Evolutionary conservation across 306 rosid species (phyloP), one percentile per base, ranked within the genome.

Genomic region (Luffa acutangula): DNA sequence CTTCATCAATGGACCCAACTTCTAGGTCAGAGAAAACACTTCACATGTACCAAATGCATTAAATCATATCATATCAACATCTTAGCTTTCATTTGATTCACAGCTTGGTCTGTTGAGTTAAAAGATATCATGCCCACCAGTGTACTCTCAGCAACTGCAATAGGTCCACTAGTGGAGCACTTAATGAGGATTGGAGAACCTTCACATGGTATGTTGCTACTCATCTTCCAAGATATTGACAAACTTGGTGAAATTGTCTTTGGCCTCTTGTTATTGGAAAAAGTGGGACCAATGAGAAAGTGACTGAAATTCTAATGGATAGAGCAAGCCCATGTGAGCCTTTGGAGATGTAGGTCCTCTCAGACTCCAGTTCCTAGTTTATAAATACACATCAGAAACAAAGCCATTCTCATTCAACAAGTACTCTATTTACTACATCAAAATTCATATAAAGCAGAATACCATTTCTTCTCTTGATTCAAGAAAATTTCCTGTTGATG

Each of bases 181-280:
- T 69, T 42, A 9, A 66, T 70, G 53, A 43, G 76, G 18, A 10
- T 70, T 70, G 54, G 76, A 42, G 31, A 72, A 42, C 33, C 63
- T 13, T 46, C 78, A 74, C 78, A 74, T 51, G 78, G 78, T 49
- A 74, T 74, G 78, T 74, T 74, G 33, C 60, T 31, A 73, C 78
- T 48, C 39, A 73, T 73, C 14, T 63, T 63, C 70, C 70, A 31
- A 63, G 41, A 63, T 63, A 63, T 45, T 70, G 76, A 13, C 56
- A 18, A 5, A 70, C 13, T 70, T 70, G n/a, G 54, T 43, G 76
- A 70, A 45, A 12, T 69, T 69, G n/a, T 42, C 14, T 69, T 69
- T 69, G 75, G 39, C 57, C 37, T 21, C 76, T 46, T 13, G 2
- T 71, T 71, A 71, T 25, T 71, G 41, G 56, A 71, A 25, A 41